Percentiles rank a stretch among this genome's conserved stretches.
Evolutionary conservation across 306 rosid species (phyloP).

Genomic region (Cucumis hystrix): DNA sequence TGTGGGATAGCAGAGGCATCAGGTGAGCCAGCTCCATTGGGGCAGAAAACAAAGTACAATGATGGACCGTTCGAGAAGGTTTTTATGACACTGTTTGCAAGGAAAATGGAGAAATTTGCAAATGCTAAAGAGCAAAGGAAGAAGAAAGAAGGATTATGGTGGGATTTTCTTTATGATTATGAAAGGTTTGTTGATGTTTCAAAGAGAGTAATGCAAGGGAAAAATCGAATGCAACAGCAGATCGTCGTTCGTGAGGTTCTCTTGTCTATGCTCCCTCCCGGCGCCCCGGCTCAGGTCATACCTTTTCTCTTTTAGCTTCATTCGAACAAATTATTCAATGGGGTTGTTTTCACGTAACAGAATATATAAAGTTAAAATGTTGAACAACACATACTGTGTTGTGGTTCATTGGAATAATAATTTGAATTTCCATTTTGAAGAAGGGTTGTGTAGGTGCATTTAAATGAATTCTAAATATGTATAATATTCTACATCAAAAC

Average conservation of each 20-base stretch:
- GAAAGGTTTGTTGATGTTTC: constrained; percentile 82
- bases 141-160: constrained; percentile 23
- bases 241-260: constrained; percentile 76
- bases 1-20: constrained; percentile 76
- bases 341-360: not conserved
- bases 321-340: not conserved
- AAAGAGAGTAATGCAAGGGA: constrained; percentile 69
- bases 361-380: not conserved
- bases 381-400: not conserved
- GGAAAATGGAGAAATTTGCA: constrained; percentile 63
- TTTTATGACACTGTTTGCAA: constrained; percentile 66
- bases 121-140: constrained; percentile 8
- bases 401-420: too few relatives aligned
- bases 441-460: too few relatives aligned
- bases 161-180: constrained; percentile 35
- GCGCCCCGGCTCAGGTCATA: constrained; percentile 93
- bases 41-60: constrained; percentile 60
- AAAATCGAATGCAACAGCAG: constrained; percentile 74
- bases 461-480: too few relatives aligned
- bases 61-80: constrained; percentile 64
- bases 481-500: too few relatives aligned
- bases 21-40: constrained; percentile 75
- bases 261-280: constrained; percentile 93
- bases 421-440: too few relatives aligned
- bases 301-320: not conserved